Conservation (phyloP, 352 stramenopile species). For the Globisporangium acanthophoron region DNA sequence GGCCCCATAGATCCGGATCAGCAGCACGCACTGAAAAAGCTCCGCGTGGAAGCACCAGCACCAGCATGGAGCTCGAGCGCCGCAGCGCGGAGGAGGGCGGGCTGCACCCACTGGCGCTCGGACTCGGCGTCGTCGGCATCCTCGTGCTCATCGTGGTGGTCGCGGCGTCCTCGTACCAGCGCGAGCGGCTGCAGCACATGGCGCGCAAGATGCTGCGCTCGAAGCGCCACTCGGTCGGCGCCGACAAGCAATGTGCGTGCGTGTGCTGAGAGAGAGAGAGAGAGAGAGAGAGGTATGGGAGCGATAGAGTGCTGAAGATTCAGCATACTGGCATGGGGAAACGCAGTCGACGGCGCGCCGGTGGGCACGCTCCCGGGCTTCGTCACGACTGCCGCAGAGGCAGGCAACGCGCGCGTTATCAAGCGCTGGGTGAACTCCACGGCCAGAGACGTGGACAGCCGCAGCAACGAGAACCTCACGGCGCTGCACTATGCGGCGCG, state of each 20-base stretch:
- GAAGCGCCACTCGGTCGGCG: conserved; percentile 42
- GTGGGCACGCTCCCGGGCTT: conserved; percentile 56
- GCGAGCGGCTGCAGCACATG: conserved; percentile 76
- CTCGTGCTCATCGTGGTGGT: conserved; percentile 63
- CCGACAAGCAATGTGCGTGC: conserved; percentile 36
- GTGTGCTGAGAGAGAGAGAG: not conserved
- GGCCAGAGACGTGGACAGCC: conserved; percentile 52
- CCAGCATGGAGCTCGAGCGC: conserved; percentile 13
- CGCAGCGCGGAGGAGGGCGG: conserved; percentile 11
- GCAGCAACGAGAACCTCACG: conserved; percentile 74
- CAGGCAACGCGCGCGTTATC: conserved; percentile 69
- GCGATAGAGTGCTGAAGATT: no score
- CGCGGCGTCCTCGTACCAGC: conserved; percentile 69
- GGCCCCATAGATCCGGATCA: no score
- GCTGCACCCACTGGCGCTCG: conserved; percentile 68
- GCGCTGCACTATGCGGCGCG: conserved; percentile 71
- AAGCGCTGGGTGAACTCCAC: conserved; percentile 81
- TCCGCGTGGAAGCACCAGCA: not conserved
- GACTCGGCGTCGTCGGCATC: conserved; percentile 49
- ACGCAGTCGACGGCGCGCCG: conserved; percentile 19
- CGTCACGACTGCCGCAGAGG: conserved; percentile 54
- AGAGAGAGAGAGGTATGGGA: not conserved
- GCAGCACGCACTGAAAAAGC: not conserved
- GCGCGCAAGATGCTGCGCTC: conserved; percentile 69
- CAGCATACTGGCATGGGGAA: not conserved